A percentile compares a stretch with the other conserved stretches of the same genome.
Evolutionary conservation across 176 grass and related monocot genomes (phyloP).

Genomic region (Sorghum bicolor): DNA sequence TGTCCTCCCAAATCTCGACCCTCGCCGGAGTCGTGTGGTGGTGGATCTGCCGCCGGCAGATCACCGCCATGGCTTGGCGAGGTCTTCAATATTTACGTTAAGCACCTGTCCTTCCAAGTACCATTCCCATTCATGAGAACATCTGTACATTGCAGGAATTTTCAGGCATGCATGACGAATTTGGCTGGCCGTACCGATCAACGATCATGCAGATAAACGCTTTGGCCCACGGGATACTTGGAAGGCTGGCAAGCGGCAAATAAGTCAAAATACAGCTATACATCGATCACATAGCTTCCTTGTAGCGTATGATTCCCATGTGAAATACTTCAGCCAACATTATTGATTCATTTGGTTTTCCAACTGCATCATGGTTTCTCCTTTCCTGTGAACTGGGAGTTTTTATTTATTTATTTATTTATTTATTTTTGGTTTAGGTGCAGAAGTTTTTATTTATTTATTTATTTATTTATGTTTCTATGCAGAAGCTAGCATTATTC

Average conservation of each 20-base stretch:
- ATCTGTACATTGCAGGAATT: conserved; percentile 6
- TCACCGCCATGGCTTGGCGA: neutral
- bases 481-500: neutral
- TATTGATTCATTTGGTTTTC: neutral
- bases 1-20: neutral
- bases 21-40: neutral
- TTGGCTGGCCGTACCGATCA: neutral
- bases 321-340: neutral
- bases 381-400: neutral
- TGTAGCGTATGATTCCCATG: neutral
- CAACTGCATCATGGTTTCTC: neutral
- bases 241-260: neutral
- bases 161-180: neutral
- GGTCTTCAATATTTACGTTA: neutral
- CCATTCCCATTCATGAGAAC: neutral
- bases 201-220: neutral
- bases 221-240: neutral
- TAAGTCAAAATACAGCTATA: neutral
- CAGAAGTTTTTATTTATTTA: neutral
- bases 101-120: neutral
- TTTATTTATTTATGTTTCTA: neutral
- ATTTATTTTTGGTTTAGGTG: neutral
- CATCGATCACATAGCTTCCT: neutral
- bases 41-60: neutral
- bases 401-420: no score